A percentile compares a stretch with the other conserved stretches of the same genome.
phyloP scores from a whole-genome alignment of 2,329 filamentous ascomycete species.

The Epichloe sp. region DNA sequence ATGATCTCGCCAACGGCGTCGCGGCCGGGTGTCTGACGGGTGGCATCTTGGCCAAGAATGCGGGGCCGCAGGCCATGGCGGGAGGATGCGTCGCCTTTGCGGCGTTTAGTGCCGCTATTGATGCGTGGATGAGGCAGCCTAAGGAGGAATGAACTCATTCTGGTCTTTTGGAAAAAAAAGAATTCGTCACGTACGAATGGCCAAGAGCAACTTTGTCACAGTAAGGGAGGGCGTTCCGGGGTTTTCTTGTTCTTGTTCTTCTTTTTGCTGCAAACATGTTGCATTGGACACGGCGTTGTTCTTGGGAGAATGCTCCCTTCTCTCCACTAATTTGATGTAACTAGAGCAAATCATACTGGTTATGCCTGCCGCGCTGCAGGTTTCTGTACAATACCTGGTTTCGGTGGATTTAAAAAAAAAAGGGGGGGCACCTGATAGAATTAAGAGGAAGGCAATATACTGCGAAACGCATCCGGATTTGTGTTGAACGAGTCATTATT shows the following conservation, averaged over 20 bases:
- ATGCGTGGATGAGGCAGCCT: slow-evolving; percentile 78
- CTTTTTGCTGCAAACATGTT: not conserved
- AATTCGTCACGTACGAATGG: not conserved
- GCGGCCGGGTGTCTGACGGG: slow-evolving; percentile 84
- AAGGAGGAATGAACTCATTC: slow-evolving; percentile 36
- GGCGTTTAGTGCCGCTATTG: slow-evolving; percentile 82
- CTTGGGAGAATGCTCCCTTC: not conserved
- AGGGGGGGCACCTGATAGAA: not conserved
- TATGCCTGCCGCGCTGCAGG: not conserved
- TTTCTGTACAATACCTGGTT: not conserved
- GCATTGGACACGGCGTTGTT: not conserved
- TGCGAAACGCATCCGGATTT: not conserved
- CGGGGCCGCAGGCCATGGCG: slow-evolving; percentile 76
- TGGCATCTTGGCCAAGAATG: slow-evolving; percentile 72
- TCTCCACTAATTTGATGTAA: not conserved
- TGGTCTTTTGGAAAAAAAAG: not conserved
- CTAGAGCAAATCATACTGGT: not conserved
- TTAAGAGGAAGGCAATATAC: not conserved
- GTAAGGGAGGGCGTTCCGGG: not conserved
- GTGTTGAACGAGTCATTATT: no score
- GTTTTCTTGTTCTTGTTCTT: not conserved
- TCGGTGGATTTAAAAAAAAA: no score
- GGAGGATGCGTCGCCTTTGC: slow-evolving; percentile 89
- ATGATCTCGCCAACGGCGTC: slow-evolving; percentile 80
- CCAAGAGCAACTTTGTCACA: not conserved